Base-by-base conservation (phyloP, 2,329 filamentous ascomycete genomes). In the Aquanectria penicillioides region DNA sequence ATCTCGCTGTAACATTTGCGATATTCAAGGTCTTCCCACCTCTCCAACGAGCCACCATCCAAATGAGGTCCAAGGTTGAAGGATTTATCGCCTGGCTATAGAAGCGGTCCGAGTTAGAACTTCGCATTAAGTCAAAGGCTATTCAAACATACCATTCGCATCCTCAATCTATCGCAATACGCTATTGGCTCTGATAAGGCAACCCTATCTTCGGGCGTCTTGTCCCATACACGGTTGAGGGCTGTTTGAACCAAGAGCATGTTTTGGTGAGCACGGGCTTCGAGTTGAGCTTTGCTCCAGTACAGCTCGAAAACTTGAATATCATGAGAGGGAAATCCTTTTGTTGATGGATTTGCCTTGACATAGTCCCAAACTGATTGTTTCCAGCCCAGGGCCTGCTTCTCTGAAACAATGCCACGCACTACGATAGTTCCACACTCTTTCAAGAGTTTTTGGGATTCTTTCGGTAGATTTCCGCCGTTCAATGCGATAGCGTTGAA, bases 281-380 rank as follows among this genome's bases (percentile, higher is more conserved):
- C 41, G n/a, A 46, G 41, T 7, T 46, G 41, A 18, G 41, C 41
- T 6, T 46, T 46, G 41, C 41, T 46, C 41, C 41, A 46, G 11
- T 46, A 46, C 2, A 46, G 3, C 13, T 46, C 41, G 11, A 46
- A 46, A 5, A 46, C 41, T 20, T 46, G 41, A 9, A 46, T 31
- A 5, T 46, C 41, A 22, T 31, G 18, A 10, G 41, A 1, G 0
- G 41, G 41, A 10, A 46, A 46, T 5, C 41, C 41, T 29, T 31
- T 46, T 8, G 41, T 46, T 25, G 41, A 46, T n/a, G 41, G 41
- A 22, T 46, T 46, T 5, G 26, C 26, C 11, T 46, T 46, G 26
- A 31, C 11, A 13, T 46, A 46, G 15, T 31, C 26, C 6, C 17
- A 18, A 10, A 31, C 41, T 3, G 41, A 13, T 5, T 17, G 7